Conservation (phyloP, 495 filamentous ascomycete genomes). For the Chaetomidium leptoderma region DNA sequence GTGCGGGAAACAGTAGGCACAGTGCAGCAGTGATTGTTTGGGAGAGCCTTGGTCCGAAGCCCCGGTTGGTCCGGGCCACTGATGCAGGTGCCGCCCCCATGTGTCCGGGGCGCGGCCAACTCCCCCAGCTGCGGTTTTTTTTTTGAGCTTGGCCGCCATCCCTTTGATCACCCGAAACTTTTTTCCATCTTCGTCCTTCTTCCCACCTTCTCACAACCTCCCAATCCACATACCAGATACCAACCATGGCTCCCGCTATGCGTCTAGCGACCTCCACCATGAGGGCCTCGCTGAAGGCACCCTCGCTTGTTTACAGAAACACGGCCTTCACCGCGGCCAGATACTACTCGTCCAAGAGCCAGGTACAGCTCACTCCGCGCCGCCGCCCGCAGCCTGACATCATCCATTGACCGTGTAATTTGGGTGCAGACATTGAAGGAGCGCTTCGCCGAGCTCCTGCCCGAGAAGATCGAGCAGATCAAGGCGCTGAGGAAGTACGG, state of each 20-base stretch:
- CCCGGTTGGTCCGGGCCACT: slow-evolving; percentile 26
- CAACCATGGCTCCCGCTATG: slow-evolving; percentile 71
- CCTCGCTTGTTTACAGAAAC: slow-evolving; percentile 57
- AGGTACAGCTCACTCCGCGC: slow-evolving; percentile 52
- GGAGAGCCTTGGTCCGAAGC: slow-evolving; percentile 7
- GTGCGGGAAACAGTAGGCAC: not conserved
- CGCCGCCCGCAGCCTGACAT: slow-evolving; percentile 23
- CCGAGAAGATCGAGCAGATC: slow-evolving; percentile 96
- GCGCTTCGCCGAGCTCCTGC: slow-evolving; percentile 91
- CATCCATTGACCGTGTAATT: slow-evolving; percentile 31
- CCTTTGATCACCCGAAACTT: slow-evolving; percentile 25
- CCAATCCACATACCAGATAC: slow-evolving; percentile 20
- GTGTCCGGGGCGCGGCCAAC: slow-evolving; percentile 21
- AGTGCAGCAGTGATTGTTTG: not conserved
- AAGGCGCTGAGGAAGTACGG: slow-evolving; percentile 93
- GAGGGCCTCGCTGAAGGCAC: slow-evolving; percentile 63
- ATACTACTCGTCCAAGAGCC: slow-evolving; percentile 86
- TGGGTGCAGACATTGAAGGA: slow-evolving; percentile 83
- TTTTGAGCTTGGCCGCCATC: slow-evolving; percentile 27
- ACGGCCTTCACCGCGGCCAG: slow-evolving; percentile 76
- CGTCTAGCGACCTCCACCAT: slow-evolving; percentile 71
- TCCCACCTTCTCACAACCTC: slow-evolving; percentile 27
- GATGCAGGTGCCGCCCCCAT: slow-evolving; percentile 13
- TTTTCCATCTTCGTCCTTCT: slow-evolving; percentile 19
- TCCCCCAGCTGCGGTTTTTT: slow-evolving; percentile 25